Percentiles rank a stretch among this genome's conserved stretches.
Evolutionary conservation across 306 rosid species (phyloP).

Genomic region (Gastrolobium villosum): DNA sequence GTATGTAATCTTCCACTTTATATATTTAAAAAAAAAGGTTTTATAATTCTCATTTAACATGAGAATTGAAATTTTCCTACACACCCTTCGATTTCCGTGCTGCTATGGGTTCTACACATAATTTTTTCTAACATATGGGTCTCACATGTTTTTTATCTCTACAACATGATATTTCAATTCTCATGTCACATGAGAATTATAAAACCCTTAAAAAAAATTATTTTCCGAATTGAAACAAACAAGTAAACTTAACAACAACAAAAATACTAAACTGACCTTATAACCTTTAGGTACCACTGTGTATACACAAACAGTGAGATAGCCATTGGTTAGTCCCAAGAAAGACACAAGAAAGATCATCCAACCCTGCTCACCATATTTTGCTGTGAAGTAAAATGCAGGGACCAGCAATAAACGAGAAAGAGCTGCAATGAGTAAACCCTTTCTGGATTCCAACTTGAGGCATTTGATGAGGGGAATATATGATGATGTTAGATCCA

Average conservation of each 20-base stretch:
- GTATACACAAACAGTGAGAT: constrained; percentile 83
- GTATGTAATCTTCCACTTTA: too few relatives aligned
- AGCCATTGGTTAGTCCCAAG: constrained; percentile 81
- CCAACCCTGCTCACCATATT: constrained; percentile 87
- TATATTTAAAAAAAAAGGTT: too few relatives aligned
- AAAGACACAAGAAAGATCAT: constrained; percentile 79
- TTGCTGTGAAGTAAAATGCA: constrained; percentile 84
- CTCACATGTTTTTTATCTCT: too few relatives aligned
- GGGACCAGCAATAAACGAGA: constrained; percentile 73
- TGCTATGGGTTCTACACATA: too few relatives aligned
- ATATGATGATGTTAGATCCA: constrained; percentile 74
- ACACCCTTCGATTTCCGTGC: too few relatives aligned
- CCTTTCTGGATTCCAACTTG: constrained; percentile 79
- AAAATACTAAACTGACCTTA: constrained; percentile 50
- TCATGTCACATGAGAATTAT: too few relatives aligned
- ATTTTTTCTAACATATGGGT: too few relatives aligned
- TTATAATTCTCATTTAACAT: too few relatives aligned
- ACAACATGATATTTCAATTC: too few relatives aligned
- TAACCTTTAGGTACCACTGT: constrained; percentile 83
- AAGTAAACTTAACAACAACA: constrained; percentile 4
- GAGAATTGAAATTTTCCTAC: too few relatives aligned
- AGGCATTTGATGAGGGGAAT: constrained; percentile 69
- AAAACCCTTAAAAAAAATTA: too few relatives aligned
- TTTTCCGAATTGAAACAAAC: too few relatives aligned
- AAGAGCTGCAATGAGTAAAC: constrained; percentile 55